These are phyloP conservation scores for Apostasia shenzhenica DNA, from an alignment of 106 monocot genomes.

Conservation along the genomic window DNA sequence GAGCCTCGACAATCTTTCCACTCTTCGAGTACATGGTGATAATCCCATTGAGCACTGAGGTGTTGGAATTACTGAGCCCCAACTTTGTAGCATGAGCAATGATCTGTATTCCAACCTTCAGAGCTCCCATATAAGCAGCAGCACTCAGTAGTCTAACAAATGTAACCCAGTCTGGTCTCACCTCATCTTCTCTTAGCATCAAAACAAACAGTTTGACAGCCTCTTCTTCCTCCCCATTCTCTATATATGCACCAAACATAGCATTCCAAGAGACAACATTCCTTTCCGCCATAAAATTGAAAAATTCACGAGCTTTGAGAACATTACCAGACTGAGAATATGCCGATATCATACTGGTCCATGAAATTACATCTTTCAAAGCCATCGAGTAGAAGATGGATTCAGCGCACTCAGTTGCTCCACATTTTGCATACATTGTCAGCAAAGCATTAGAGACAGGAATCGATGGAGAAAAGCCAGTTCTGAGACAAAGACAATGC, in stretches of 20 bases:
- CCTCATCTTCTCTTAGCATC: constrained; percentile 52
- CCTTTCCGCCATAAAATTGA: constrained; percentile 49
- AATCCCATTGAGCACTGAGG: constrained; percentile 56
- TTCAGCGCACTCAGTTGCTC: constrained; percentile 38
- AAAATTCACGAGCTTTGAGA: constrained; percentile 42
- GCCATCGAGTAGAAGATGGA: constrained; percentile 59
- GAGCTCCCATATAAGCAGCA: constrained; percentile 55
- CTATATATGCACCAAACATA: constrained; percentile 55
- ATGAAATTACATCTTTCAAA: constrained; percentile 69
- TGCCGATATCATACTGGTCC: constrained; percentile 86
- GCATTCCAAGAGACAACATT: constrained; percentile 91
- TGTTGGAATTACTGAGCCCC: constrained; percentile 39
- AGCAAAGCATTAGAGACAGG: constrained; percentile 82
- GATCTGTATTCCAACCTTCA: constrained; percentile 59
- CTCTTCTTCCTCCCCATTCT: constrained; percentile 58
- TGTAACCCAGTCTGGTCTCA: constrained; percentile 81
- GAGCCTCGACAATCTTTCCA: constrained; percentile 67
- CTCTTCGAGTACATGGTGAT: constrained; percentile 85
- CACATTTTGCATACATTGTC: constrained; percentile 70
- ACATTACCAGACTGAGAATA: constrained; percentile 64
- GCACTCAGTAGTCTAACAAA: constrained; percentile 59
- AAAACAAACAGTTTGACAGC: constrained; percentile 53
- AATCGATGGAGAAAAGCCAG: constrained; percentile 31
- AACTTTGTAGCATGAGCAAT: constrained; percentile 41
- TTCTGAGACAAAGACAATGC: constrained; percentile 48